Conservation (phyloP, 306 rosid genomes). For the Inga laurina region DNA sequence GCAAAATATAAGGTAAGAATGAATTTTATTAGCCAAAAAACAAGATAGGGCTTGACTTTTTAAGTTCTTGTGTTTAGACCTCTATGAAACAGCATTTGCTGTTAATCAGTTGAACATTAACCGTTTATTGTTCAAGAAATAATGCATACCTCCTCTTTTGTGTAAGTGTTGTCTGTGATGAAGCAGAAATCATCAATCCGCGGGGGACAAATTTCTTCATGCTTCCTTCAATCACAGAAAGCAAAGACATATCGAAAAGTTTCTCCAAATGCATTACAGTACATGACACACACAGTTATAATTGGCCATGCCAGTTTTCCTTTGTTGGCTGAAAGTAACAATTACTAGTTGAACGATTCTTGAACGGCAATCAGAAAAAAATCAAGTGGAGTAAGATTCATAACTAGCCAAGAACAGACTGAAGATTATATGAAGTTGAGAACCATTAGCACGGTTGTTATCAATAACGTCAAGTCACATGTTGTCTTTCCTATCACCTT, state of each 20-base stretch:
- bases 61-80: not conserved
- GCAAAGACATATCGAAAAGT: not conserved
- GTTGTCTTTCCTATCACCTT: not conserved
- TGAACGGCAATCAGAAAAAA: not conserved
- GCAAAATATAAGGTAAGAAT: not conserved
- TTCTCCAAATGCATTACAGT: slow-evolving; percentile 5
- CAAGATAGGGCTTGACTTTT: not conserved
- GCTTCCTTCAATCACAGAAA: slow-evolving; percentile 46
- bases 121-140: not conserved
- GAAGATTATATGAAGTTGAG: not conserved
- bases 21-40: slow-evolving; percentile 8
- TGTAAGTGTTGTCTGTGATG: slow-evolving; percentile 68
- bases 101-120: slow-evolving; percentile 1
- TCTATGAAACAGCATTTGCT: not conserved
- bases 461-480: not conserved
- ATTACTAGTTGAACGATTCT: not conserved
- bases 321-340: not conserved
- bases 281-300: not conserved
- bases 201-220: slow-evolving; percentile 69
- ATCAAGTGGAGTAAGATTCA: slow-evolving; percentile 1
- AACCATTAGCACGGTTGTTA: not conserved
- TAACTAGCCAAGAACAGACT: not conserved
- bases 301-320: not conserved
- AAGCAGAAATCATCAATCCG: slow-evolving; percentile 63
- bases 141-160: slow-evolving; percentile 57